phyloP scores from a whole-genome alignment of 108 stramenopile genomes.

The Epithemia pelagica region DNA sequence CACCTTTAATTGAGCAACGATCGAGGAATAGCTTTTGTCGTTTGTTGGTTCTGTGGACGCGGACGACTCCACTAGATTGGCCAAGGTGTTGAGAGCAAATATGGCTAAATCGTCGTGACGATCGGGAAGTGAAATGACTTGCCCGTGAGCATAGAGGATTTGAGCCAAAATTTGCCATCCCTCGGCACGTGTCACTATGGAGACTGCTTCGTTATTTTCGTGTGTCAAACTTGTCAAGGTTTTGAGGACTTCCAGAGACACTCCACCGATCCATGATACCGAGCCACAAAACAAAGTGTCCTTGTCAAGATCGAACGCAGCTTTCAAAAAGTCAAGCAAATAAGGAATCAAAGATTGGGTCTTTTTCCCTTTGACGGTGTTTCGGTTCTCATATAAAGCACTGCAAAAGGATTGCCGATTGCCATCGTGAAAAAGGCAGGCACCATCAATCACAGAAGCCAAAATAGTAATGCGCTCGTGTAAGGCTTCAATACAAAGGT shows the following conservation, averaged over 20 bases:
- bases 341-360: neutral
- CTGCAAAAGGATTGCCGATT: slow-evolving; percentile 41
- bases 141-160: neutral
- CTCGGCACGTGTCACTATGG: neutral
- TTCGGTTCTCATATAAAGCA: neutral
- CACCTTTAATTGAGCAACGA: neutral
- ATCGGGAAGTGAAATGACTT: neutral
- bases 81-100: slow-evolving; percentile 68
- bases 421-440: slow-evolving; percentile 49
- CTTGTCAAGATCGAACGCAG: neutral
- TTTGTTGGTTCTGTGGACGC: neutral
- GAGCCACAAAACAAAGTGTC: neutral
- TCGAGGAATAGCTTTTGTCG: neutral
- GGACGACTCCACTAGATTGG: slow-evolving; percentile 59
- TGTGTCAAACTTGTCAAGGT: slow-evolving; percentile 76
- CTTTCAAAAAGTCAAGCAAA: neutral
- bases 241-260: slow-evolving; percentile 35
- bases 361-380: neutral
- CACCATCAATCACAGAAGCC: slow-evolving; percentile 57
- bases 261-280: slow-evolving; percentile 11
- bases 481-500: slow-evolving; percentile 32
- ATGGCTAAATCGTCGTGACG: slow-evolving; percentile 39
- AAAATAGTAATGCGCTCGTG: slow-evolving; percentile 39
- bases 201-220: slow-evolving; percentile 47
- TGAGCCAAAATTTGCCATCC: slow-evolving; percentile 3